Evolutionary conservation across 345 rosid genomes (phyloP).

Genomic region (Pseudoturritis turrita): DNA sequence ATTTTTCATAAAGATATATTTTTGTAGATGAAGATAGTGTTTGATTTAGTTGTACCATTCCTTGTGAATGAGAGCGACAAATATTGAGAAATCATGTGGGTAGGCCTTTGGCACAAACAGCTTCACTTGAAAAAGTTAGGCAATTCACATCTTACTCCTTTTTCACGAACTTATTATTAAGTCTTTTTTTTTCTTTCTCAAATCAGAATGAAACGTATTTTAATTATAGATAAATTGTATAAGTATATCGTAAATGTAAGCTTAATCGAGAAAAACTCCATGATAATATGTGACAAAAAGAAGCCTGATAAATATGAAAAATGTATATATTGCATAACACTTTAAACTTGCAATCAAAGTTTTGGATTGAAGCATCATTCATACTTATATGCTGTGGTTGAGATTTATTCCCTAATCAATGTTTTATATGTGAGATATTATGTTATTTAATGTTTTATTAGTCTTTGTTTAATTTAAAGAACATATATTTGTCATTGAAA

Average conservation of each 20-base stretch:
- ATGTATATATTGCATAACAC: neutral
- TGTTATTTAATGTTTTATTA: neutral
- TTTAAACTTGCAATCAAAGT: conserved; percentile 18
- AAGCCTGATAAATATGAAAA: neutral
- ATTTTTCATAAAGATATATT: neutral
- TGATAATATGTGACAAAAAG: neutral
- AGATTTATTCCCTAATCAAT: neutral
- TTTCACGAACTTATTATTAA: neutral
- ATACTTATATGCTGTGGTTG: conserved; percentile 13
- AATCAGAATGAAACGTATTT: neutral
- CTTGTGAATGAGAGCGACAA: conserved; percentile 27
- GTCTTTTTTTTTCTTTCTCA: neutral
- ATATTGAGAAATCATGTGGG: conserved; percentile 28
- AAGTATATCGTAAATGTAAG: neutral
- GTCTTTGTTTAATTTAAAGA: conserved; percentile 3
- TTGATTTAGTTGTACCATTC: conserved; percentile 23
- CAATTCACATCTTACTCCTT: conserved; percentile 3
- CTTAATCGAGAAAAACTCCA: neutral
- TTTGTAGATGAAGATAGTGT: conserved; percentile 18
- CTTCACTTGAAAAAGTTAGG: conserved; percentile 13
- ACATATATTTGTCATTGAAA: neutral
- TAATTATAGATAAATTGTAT: neutral
- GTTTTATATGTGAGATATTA: neutral
- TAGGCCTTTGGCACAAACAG: conserved; percentile 22
- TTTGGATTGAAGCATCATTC: conserved; percentile 19